These are phyloP conservation scores for Candida smagusa DNA, from an alignment of 1,139 yeast genomes.

Conservation along the genomic window DNA sequence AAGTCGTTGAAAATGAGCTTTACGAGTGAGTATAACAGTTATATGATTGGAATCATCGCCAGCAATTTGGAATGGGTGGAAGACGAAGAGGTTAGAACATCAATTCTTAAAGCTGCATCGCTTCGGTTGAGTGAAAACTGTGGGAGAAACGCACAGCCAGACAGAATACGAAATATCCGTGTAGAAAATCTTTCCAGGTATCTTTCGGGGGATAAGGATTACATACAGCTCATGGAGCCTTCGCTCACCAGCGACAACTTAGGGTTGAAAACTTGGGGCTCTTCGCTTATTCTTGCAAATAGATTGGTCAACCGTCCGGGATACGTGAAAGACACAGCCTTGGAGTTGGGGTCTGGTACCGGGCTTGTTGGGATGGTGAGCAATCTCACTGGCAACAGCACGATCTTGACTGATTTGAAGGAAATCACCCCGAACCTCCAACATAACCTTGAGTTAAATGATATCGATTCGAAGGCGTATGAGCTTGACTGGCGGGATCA, in stretches of 20 bases:
- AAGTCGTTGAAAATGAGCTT: conserved; percentile 19
- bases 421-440: conserved; percentile 70
- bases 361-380: conserved; percentile 82
- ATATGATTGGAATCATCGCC: conserved; percentile 66
- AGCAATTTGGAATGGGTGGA: conserved; percentile 52
- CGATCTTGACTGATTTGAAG: conserved; percentile 72
- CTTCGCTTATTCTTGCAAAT: conserved; percentile 68
- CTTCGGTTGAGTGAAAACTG: conserved; percentile 74
- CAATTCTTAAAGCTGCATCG: conserved; percentile 55
- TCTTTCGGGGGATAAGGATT: conserved; percentile 9
- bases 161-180: conserved; percentile 49
- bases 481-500: conserved; percentile 81
- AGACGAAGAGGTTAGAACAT: conserved; percentile 32
- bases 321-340: conserved; percentile 40
- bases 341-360: conserved; percentile 93
- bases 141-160: conserved; percentile 85
- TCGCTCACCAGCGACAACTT: conserved; percentile 81
- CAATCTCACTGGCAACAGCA: conserved; percentile 45
- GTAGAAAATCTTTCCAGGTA: conserved; percentile 28
- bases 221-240: conserved; percentile 67
- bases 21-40: conserved; percentile 40
- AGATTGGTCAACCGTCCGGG: conserved; percentile 33
- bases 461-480: conserved; percentile 25
- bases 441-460: conserved; percentile 55
- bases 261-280: conserved; percentile 96